A percentile compares a stretch with the other conserved stretches of the same genome.
Conservation (phyloP, 345 rosid species). For the Corchorus capsularis region DNA sequence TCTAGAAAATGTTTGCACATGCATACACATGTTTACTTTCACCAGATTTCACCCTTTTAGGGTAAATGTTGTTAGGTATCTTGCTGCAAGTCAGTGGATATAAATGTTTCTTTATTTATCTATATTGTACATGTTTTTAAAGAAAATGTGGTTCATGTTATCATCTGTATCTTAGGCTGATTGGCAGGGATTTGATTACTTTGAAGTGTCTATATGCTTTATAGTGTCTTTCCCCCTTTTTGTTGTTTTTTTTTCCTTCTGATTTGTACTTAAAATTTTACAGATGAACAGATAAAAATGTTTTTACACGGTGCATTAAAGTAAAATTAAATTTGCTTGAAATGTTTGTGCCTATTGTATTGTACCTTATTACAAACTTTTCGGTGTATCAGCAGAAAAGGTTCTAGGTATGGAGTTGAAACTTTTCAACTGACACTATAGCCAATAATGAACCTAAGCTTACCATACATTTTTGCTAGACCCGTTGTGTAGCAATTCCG, state of each 20-base stretch:
- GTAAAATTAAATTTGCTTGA: neutral
- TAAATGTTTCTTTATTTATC: too few species aligned
- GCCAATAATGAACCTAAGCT: neutral
- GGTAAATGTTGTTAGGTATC: neutral
- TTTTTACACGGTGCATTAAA: neutral
- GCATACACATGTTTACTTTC: neutral
- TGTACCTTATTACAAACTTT: neutral
- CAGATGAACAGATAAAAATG: neutral
- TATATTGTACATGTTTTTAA: neutral
- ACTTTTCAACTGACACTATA: neutral
- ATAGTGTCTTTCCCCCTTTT: neutral
- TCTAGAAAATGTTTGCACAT: neutral
- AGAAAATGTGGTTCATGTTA: neutral
- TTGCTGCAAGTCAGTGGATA: too few species aligned
- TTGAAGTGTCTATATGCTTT: constrained; percentile 1
- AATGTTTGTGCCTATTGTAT: neutral
- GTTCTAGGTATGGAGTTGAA: neutral
- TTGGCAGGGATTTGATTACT: constrained; percentile 6
- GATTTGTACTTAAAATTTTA: neutral
- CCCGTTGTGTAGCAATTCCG: neutral
- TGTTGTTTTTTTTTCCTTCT: neutral
- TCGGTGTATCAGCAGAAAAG: neutral
- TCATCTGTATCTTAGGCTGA: neutral
- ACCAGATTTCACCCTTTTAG: neutral
- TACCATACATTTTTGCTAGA: neutral